Evolutionary conservation across 75 land plant genomes (phyloP).

Genomic region (Picea sitchensis): DNA sequence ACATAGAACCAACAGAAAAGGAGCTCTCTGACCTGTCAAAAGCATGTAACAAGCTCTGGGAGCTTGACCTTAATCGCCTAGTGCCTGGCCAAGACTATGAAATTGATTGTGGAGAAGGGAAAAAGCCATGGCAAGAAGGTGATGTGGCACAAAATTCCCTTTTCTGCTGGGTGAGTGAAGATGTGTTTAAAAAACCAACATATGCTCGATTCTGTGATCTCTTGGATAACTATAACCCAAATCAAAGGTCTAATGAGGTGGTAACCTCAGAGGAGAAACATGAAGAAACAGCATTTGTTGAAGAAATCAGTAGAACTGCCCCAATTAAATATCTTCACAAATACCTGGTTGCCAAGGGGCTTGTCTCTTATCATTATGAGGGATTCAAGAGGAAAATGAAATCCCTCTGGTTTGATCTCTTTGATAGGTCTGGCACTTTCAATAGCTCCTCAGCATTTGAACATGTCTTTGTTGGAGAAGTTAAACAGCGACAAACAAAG

Average conservation of each 20-base stretch:
- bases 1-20: slow-evolving; percentile 54
- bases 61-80: slow-evolving; percentile 82
- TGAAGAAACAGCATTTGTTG: slow-evolving; percentile 84
- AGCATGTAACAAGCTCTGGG: slow-evolving; percentile 89
- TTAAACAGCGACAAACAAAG: slow-evolving; percentile 48
- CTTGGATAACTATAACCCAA: slow-evolving; percentile 84
- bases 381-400: slow-evolving; percentile 71
- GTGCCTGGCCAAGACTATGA: slow-evolving; percentile 89
- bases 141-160: slow-evolving; percentile 73
- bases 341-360: slow-evolving; percentile 57
- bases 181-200: slow-evolving; percentile 68
- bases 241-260: slow-evolving; percentile 54
- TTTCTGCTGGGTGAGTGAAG: slow-evolving; percentile 59
- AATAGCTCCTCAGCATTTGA: slow-evolving; percentile 91
- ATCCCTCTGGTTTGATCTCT: slow-evolving; percentile 80
- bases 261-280: slow-evolving; percentile 66
- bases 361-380: slow-evolving; percentile 40
- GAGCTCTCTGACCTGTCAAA: slow-evolving; percentile 68
- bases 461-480: slow-evolving; percentile 98
- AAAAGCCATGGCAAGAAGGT: slow-evolving; percentile 67
- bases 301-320: slow-evolving; percentile 93
- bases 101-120: slow-evolving; percentile 92
- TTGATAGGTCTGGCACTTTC: slow-evolving; percentile 68
- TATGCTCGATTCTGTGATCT: slow-evolving; percentile 82
- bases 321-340: slow-evolving; percentile 81